These are phyloP conservation scores for Aspergillus fructus DNA, from an alignment of 2,329 filamentous ascomycete species.

Conservation along the genomic window DNA sequence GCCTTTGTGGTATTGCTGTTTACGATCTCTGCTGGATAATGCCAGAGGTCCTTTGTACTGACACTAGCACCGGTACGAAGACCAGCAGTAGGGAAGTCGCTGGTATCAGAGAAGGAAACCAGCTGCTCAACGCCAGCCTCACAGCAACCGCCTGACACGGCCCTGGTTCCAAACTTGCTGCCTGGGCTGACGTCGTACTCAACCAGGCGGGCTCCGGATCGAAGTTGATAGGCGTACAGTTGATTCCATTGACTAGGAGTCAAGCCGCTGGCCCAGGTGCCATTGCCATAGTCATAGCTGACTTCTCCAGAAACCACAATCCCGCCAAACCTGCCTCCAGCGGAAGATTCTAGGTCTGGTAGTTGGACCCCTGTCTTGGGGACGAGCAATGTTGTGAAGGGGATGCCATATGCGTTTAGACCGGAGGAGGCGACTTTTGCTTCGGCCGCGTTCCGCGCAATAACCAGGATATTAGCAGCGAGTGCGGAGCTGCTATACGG, in stretches of 20 bases:
- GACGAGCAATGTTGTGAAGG: slow-evolving; percentile 56
- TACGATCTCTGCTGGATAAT: slow-evolving; percentile 58
- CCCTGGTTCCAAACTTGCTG: slow-evolving; percentile 48
- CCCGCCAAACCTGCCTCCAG: slow-evolving; percentile 58
- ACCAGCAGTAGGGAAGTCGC: slow-evolving; percentile 55
- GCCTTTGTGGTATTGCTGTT: slow-evolving; percentile 54
- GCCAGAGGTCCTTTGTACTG: slow-evolving; percentile 55
- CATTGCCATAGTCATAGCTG: slow-evolving; percentile 52
- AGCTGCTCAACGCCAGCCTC: slow-evolving; percentile 49
- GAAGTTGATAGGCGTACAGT: slow-evolving; percentile 58
- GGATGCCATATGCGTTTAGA: slow-evolving; percentile 61
- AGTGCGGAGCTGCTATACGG: slow-evolving; percentile 8
- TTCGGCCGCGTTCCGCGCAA: slow-evolving; percentile 53
- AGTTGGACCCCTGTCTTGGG: slow-evolving; percentile 53
- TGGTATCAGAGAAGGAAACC: slow-evolving; percentile 54
- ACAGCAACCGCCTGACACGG: slow-evolving; percentile 47
- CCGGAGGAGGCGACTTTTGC: slow-evolving; percentile 54
- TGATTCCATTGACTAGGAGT: slow-evolving; percentile 56
- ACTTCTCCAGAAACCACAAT: slow-evolving; percentile 58
- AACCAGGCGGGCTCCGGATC: slow-evolving; percentile 61
- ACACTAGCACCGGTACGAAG: slow-evolving; percentile 52
- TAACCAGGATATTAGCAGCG: slow-evolving; percentile 52
- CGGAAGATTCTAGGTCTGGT: slow-evolving; percentile 52
- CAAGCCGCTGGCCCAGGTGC: slow-evolving; percentile 53
- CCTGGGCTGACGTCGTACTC: slow-evolving; percentile 59